Evolutionary conservation across 176 grass and related monocot genomes (phyloP).

Genomic region (Bonia amplexicaulis): DNA sequence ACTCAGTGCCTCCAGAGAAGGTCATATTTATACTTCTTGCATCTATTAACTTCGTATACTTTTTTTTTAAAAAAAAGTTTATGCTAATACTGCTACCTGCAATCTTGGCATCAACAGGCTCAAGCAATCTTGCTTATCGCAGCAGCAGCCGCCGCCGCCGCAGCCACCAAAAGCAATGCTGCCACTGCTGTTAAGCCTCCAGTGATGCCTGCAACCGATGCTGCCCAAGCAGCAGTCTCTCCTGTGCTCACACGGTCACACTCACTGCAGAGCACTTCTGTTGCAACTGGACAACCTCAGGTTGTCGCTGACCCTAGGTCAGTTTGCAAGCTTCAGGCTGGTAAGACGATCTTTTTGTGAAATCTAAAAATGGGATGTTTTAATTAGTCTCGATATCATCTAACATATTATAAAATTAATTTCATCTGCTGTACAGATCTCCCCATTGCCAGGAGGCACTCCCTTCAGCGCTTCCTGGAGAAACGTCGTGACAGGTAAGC

Average conservation of each 20-base stretch:
- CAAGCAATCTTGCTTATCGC: conserved; percentile 97
- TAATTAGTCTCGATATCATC: not conserved
- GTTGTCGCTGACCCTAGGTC: conserved; percentile 38
- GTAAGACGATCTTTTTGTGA: conserved; percentile 37
- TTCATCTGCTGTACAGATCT: conserved; percentile 48
- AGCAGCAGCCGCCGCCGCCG: conserved; percentile 16
- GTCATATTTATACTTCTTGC: conserved; percentile 31
- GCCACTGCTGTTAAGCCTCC: conserved; percentile 32
- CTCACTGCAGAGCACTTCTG: conserved; percentile 78
- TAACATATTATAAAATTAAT: not conserved
- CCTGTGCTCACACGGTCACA: conserved; percentile 62
- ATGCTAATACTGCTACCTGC: not conserved
- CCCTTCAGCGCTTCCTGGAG: conserved; percentile 88
- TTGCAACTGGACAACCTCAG: conserved; percentile 45
- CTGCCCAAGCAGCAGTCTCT: conserved; percentile 14
- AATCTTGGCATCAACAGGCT: conserved; percentile 48
- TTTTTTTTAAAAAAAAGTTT: not conserved
- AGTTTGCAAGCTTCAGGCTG: conserved; percentile 85
- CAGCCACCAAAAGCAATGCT: conserved; percentile 32
- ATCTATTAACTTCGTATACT: not conserved
- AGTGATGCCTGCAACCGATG: conserved; percentile 13
- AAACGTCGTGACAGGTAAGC: conserved; percentile 89
- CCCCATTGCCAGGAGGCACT: conserved; percentile 91
- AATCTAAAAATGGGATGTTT: not conserved
- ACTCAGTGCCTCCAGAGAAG: conserved; percentile 77